Conservation (phyloP, 1,284 basidiomycete genomes). For the Tilletiopsis washingtonensis region DNA sequence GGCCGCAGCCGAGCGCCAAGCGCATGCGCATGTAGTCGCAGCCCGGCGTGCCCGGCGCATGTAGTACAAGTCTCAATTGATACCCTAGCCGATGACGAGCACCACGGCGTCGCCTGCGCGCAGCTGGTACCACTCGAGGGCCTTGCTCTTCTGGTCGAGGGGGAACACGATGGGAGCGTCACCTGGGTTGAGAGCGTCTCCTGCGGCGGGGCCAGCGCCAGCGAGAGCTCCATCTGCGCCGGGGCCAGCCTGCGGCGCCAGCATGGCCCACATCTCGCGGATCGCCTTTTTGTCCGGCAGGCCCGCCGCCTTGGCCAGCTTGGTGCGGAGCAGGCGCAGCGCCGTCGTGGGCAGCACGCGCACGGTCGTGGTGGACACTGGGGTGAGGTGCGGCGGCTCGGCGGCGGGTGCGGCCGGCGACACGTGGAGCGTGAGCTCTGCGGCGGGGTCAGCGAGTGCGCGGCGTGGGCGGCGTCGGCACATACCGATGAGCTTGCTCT, state of each 20-base stretch:
- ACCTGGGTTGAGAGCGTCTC: neutral
- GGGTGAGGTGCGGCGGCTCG: neutral
- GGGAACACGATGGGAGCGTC: neutral
- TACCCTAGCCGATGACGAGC: neutral
- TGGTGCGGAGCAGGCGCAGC: constrained; percentile 20
- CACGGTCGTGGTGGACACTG: neutral
- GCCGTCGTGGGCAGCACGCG: constrained; percentile 18
- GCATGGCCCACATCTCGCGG: constrained; percentile 20
- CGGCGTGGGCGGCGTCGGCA: no score
- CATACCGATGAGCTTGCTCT: no score
- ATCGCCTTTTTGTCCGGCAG: constrained; percentile 13
- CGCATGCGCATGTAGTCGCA: constrained; percentile 8
- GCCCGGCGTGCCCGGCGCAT: no score
- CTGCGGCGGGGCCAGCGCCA: neutral
- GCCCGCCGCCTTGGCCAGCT: constrained; percentile 11
- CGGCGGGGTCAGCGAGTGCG: no score
- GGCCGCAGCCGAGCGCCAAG: constrained; percentile 11
- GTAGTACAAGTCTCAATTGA: no score
- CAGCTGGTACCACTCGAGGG: neutral
- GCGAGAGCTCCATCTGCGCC: neutral
- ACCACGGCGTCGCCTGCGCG: neutral
- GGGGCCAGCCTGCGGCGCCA: constrained; percentile 4
- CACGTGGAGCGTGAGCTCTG: constrained; percentile 5
- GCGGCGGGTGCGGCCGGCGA: neutral
- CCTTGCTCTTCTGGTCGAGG: neutral